Conservation (phyloP, 1,284 basidiomycete genomes). For the Moniliella sp. region DNA sequence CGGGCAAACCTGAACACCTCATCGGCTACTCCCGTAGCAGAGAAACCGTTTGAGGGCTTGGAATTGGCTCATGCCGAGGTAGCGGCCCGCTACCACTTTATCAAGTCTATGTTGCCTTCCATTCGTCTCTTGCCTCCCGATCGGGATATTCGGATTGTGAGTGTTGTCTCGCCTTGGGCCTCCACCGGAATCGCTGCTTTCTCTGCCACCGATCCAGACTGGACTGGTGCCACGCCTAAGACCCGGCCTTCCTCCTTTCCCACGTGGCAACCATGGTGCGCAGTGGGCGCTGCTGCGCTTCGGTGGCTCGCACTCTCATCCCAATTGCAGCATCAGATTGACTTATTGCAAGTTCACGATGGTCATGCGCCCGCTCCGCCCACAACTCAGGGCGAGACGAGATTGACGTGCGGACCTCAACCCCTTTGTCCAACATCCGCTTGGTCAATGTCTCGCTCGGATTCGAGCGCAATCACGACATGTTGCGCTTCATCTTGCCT, state of each 20-base stretch:
- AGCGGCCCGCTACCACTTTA: conserved; percentile 14
- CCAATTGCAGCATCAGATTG: conserved; percentile 17
- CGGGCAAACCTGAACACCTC: no score
- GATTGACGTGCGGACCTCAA: no score
- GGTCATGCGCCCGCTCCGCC: no score
- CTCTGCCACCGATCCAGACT: conserved; percentile 3
- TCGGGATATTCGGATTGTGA: conserved; percentile 19
- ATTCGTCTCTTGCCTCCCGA: conserved; percentile 14
- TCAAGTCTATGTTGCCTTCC: conserved; percentile 17
- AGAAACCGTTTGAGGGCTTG: background rate
- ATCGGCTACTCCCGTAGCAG: no score
- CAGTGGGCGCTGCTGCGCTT: conserved; percentile 8
- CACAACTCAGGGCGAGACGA: no score
- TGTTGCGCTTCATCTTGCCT: conserved; percentile 8
- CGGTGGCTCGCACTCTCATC: conserved; percentile 11
- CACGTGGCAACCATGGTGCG: conserved; percentile 5
- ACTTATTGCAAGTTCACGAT: no score
- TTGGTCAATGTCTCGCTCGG: conserved; percentile 22
- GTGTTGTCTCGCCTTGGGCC: conserved; percentile 18
- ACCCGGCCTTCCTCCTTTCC: conserved; percentile 7
- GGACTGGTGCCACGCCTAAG: conserved; percentile 3
- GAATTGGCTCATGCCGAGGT: conserved; percentile 5
- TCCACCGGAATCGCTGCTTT: conserved; percentile 14
- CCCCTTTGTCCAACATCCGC: no score
- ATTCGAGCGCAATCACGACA: conserved; percentile 15